Evolutionary conservation across 179 eudicot species (phyloP), one percentile per base, ranked within the genome.

Genomic region (Silene coronaria): DNA sequence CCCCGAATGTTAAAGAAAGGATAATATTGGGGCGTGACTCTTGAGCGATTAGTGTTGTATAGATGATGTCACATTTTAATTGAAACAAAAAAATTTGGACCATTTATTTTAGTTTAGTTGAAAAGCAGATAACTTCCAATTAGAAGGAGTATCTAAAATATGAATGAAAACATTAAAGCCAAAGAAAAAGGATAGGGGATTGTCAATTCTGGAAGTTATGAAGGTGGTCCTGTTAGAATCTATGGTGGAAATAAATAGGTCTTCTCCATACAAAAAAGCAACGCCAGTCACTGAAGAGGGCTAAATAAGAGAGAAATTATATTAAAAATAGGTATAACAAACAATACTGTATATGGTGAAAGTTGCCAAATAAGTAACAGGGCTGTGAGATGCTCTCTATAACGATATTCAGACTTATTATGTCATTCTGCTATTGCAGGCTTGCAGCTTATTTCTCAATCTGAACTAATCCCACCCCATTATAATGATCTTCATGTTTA

Each of bases 181-280:
- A 53, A 65, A 55, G 51, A 69, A 74, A 51, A 6, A 22, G 10
- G 46, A 67, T 58, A 26, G 58, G 65, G 48, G 75, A 58, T 65
- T 36, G 84, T 81, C 81, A 78, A 75, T 71, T 75, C 48, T 53
- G 57, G 74, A 74, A 70, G 73, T 64, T 55, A 72, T 72, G 75
- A 55, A n/a, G 74, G 76, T 74, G 81, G 81, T 81, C 81, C 81
- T 70, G 73, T 62, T 79, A 65, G 79, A 77, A 73, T 36, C 78
- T 60, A 59, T 53, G 75, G 78, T 74, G 70, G 80, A 58, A 70
- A 80, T 73, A 67, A 80, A 67, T 67, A 60, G 70, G 73, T 70
- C 76, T 57, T 69, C 68, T 78, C 58, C 59, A 19, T 17, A 11
- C 61, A 22, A 64, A 45, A 73, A 73, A 55, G 17, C 34, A 48